A percentile compares a stretch with the other conserved stretches of the same genome.
Conservation (phyloP, 1,139 yeast species). For the Candida sojae region DNA sequence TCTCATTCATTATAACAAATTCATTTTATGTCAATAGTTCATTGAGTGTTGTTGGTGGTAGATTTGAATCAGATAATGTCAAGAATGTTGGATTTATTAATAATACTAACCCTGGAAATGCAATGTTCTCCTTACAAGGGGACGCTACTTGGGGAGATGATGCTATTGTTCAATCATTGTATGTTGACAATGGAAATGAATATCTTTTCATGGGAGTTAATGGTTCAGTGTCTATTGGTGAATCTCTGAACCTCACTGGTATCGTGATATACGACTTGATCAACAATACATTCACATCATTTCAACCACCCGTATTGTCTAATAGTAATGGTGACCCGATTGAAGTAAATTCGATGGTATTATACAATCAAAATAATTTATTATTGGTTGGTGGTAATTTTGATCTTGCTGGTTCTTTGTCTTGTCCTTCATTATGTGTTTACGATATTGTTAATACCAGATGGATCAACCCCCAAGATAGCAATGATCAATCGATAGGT, state of each 20-base stretch:
- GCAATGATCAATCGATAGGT: constrained; percentile 25
- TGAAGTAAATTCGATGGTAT: constrained; percentile 53
- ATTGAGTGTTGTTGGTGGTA: constrained; percentile 54
- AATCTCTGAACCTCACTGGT: constrained; percentile 38
- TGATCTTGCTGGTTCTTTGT: constrained; percentile 55
- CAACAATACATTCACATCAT: constrained; percentile 34
- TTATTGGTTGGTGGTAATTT: constrained; percentile 81
- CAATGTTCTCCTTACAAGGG: constrained; percentile 28
- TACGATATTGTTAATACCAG: constrained; percentile 58
- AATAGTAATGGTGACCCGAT: constrained; percentile 26
- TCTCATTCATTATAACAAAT: constrained; percentile 40
- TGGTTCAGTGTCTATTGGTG: constrained; percentile 39
- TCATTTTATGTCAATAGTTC: constrained; percentile 50
- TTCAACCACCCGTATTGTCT: constrained; percentile 52
- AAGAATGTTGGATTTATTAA: constrained; percentile 46
- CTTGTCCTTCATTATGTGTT: constrained; percentile 67
- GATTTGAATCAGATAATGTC: constrained; percentile 25
- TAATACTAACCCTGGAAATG: constrained; percentile 21
- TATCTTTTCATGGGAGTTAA: constrained; percentile 53
- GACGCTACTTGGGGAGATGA: constrained; percentile 38
- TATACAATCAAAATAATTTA: constrained; percentile 49
- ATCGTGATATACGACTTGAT: constrained; percentile 53
- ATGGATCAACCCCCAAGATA: constrained; percentile 55
- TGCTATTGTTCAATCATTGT: constrained; percentile 41
- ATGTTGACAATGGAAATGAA: constrained; percentile 37